Conservation (phyloP, 257 asterid species). For the Solanum clarkiae region DNA sequence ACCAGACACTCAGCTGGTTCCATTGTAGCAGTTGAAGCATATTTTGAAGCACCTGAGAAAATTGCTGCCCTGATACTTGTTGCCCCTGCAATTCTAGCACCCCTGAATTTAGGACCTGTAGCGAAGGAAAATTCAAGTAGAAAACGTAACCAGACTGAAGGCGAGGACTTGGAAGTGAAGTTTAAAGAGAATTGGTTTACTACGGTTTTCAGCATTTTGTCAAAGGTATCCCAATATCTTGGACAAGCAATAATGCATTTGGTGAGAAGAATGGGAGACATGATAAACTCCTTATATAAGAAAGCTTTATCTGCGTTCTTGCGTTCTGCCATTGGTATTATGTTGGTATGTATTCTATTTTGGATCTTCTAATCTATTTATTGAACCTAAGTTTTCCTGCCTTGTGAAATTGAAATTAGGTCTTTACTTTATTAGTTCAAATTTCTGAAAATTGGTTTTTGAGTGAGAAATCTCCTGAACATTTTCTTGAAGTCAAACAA, state of each 20-base stretch:
- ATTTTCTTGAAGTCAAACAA: background rate
- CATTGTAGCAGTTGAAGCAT: conserved; percentile 77
- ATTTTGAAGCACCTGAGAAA: conserved; percentile 84
- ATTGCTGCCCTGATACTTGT: conserved; percentile 90
- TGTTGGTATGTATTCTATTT: conserved; percentile 40
- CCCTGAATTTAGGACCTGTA: conserved; percentile 21
- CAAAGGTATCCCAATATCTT: conserved; percentile 27
- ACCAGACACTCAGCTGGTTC: conserved; percentile 97
- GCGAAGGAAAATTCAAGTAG: conserved; percentile 20
- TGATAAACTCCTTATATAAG: conserved; percentile 51
- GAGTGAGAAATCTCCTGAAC: background rate
- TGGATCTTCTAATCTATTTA: background rate
- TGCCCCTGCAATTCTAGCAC: conserved; percentile 85
- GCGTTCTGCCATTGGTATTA: conserved; percentile 66
- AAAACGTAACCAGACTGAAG: conserved; percentile 22
- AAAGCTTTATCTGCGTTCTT: conserved; percentile 51
- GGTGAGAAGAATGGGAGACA: conserved; percentile 45
- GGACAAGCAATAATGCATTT: conserved; percentile 21
- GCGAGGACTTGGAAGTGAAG: conserved; percentile 19
- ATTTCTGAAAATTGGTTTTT: background rate
- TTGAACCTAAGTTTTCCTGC: too few species aligned
- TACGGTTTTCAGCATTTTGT: conserved; percentile 21
- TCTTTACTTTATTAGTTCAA: background rate
- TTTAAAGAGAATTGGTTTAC: conserved; percentile 18
- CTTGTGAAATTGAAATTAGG: background rate